Base-by-base conservation (phyloP, 495 filamentous ascomycete genomes). In the Penicillium dipodomyicola region DNA sequence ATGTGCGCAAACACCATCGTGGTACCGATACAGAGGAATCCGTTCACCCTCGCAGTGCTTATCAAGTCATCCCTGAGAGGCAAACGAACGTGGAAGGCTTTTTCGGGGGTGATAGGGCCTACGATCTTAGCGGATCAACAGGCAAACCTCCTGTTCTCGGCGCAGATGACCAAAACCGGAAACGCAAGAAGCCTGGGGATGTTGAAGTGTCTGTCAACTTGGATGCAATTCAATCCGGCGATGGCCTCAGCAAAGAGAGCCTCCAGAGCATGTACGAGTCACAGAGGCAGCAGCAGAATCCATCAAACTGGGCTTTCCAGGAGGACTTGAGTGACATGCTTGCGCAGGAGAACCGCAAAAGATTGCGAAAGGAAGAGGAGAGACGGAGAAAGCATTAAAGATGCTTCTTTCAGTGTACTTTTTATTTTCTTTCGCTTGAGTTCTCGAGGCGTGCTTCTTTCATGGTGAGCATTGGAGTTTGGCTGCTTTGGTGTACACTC, bases 261-360 rank as follows among this genome's bases (percentile, higher is more conserved):
- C 67, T 90, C 50, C 79, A 85, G 74, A 80, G 84, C 61, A 76
- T 85, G 65, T 98, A 92, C 63, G 92, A 97, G 57, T 82, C 83
- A 11, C 80, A 88, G 57, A 82, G 84, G 65, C 81, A 89, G 59
- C 85, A 89, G 67, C 84, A 92, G 57, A 82, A 84, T 29, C 82
- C 87, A 15, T 69, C 72, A 0, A 80, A 86, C 58, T 94, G 91
- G 85, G 84, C 82, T 11, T 90, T 92, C 71, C 89, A 96, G 70
- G 94, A 97, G 65, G 94, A 96, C 70, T 72, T 98, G 47, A 95
- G 87, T 68, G 88, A 96, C 65, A 96, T 98, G 93, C 96, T 97
- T 78, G 92, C 91, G 32, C 86, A 87, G 60, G 94, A 97, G 73
- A 92, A 86, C 68, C 82, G 90, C 54, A 97, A 97, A 77, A 79